Evolutionary conservation across 495 filamentous ascomycete genomes (phyloP), one percentile per base, ranked within the genome.

Genomic region (Margaritispora aquatica): DNA sequence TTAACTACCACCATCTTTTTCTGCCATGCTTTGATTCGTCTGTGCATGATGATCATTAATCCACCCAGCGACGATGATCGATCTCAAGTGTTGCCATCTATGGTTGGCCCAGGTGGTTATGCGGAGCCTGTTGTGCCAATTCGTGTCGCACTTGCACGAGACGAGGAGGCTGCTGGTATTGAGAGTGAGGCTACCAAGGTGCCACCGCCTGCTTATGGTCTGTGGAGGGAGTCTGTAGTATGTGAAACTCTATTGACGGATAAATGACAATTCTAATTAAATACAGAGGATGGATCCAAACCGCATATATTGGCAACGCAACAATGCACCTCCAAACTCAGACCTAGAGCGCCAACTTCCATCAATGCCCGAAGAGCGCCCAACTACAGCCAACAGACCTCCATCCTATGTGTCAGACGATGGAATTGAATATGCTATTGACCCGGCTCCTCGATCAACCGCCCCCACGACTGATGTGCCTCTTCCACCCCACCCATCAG

Each of bases 161-260:
- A 87, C 62, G 85, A 86, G 64, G 85, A 88, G 51, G 73, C 74
- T 23, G 75, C 75, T 21, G 74, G 80, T 44, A 77, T 79, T 56
- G 69, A 80, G 63, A 77, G 74, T 60, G 74, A 76, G 26, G 69
- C 75, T 0, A 75, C 77, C 38, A 85, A 84, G 68, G 58, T 78
- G 27, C 85, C 88, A 17, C 91, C 91, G 29, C 91, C 91, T 17
- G 89, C 90, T n/a, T 96, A 96, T 71, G 91, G 90, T 1, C 68
- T 88, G 10, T 96, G 90, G 90, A 75, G 88, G 59, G 81, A 83
- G 69, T 89, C 85, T 69, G 88, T 94, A 73, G 88, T 91, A 82
- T 70, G 86, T 84, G 51, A 24, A 47, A 2, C n/a, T 58, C 41
- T 52, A 27, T 4, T 44, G 19, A 3, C 38, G 3, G 10, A n/a